phyloP scores from a whole-genome alignment of 2,329 filamentous ascomycete genomes.

The Fusarium kyushuense region DNA sequence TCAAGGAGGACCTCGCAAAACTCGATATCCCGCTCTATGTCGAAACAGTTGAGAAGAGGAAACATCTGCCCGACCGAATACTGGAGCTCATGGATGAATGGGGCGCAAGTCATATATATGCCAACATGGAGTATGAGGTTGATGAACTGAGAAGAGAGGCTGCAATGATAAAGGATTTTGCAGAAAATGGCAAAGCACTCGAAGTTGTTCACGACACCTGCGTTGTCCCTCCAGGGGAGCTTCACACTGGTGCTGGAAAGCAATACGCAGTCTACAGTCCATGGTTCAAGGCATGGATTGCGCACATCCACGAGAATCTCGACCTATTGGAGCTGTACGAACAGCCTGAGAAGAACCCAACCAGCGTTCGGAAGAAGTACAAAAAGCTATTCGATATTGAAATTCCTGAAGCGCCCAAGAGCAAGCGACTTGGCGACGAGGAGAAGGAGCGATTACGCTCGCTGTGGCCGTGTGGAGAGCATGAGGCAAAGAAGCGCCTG shows the following conservation, averaged over 20 bases:
- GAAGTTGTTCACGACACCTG: slow-evolving; percentile 85
- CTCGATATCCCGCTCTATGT: slow-evolving; percentile 83
- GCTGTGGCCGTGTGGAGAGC: slow-evolving; percentile 81
- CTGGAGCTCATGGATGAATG: slow-evolving; percentile 75
- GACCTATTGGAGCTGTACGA: slow-evolving; percentile 74
- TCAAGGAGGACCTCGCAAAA: slow-evolving; percentile 75
- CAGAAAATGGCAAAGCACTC: slow-evolving; percentile 74
- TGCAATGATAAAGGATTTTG: slow-evolving; percentile 69
- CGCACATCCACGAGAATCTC: slow-evolving; percentile 76
- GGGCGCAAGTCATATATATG: slow-evolving; percentile 80
- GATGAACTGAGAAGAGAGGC: slow-evolving; percentile 87
- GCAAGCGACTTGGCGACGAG: slow-evolving; percentile 70
- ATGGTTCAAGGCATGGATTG: slow-evolving; percentile 83
- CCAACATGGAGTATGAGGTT: slow-evolving; percentile 92
- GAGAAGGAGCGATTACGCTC: slow-evolving; percentile 68
- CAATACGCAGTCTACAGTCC: slow-evolving; percentile 89
- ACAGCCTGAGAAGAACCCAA: slow-evolving; percentile 55
- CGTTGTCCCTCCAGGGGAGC: slow-evolving; percentile 78
- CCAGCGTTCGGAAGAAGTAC: slow-evolving; percentile 58
- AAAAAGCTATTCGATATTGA: slow-evolving; percentile 67
- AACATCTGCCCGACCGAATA: slow-evolving; percentile 70
- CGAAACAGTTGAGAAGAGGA: slow-evolving; percentile 76
- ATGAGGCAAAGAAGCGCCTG: slow-evolving; percentile 74
- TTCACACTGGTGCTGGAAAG: slow-evolving; percentile 75
- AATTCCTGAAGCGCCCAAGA: slow-evolving; percentile 72